phyloP scores from a whole-genome alignment of 192 early-diverging fungal species.

The Umbelopsis isabellina region DNA sequence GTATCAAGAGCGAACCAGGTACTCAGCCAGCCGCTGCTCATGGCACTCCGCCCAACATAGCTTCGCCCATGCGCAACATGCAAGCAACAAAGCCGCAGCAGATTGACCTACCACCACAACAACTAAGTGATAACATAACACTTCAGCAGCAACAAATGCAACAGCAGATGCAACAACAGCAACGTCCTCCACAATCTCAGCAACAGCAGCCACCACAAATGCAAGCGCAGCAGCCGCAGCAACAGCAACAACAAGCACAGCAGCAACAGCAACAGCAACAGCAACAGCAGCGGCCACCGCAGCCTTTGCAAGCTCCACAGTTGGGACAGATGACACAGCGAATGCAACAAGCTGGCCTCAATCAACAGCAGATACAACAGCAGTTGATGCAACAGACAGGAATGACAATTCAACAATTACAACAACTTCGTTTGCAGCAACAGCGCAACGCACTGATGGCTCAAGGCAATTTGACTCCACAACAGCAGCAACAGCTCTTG shows the following conservation, averaged over 20 bases:
- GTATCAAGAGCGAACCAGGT: constrained; percentile 3
- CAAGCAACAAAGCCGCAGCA: constrained; percentile 7
- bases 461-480: constrained; percentile 11
- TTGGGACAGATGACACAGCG: not conserved
- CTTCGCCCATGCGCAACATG: not conserved
- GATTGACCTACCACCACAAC: constrained; percentile 13
- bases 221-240: not conserved
- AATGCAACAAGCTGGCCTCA: not conserved
- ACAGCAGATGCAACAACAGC: not conserved
- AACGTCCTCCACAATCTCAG: constrained; percentile 1
- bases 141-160: constrained; percentile 7
- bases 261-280: constrained; percentile 12
- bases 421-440: constrained; percentile 22
- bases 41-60: not conserved
- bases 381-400: constrained; percentile 2
- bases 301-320: not conserved
- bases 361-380: constrained; percentile 13
- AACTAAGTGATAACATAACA: not conserved
- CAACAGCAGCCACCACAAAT: constrained; percentile 19
- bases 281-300: constrained; percentile 7
- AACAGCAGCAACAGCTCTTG: constrained; percentile 25
- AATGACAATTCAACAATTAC: not conserved
- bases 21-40: not conserved
- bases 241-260: constrained; percentile 3
- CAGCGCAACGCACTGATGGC: constrained; percentile 21